Conservation (phyloP, 441 rosid genomes). For the Erodium trifolium region DNA sequence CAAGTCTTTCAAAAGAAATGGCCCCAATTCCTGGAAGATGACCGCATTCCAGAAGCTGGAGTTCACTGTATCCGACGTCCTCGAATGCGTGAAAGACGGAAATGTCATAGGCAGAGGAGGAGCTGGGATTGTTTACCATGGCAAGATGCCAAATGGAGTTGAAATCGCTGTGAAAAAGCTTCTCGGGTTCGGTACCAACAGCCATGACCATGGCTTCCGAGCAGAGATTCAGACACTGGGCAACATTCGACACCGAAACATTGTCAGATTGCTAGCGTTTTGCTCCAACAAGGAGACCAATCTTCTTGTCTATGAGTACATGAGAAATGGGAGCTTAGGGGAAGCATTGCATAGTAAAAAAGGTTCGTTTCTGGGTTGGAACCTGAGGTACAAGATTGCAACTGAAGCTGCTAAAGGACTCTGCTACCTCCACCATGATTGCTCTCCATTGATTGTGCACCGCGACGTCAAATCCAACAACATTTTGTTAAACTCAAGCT, state of each 20-base stretch:
- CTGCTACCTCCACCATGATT: constrained; percentile 50
- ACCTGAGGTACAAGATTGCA: constrained; percentile 41
- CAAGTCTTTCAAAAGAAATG: constrained; percentile 32
- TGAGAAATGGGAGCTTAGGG: constrained; percentile 49
- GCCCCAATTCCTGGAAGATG: constrained; percentile 40
- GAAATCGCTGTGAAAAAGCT: constrained; percentile 47
- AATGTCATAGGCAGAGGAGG: constrained; percentile 50
- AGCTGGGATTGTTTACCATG: constrained; percentile 48
- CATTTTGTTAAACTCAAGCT: constrained; percentile 31
- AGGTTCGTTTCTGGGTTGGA: constrained; percentile 37
- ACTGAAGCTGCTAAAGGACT: constrained; percentile 46
- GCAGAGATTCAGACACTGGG: constrained; percentile 50
- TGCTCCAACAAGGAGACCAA: constrained; percentile 44
- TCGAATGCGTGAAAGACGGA: constrained; percentile 47
- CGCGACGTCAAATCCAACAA: constrained; percentile 48
- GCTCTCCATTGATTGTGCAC: constrained; percentile 43
- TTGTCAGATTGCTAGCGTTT: constrained; percentile 40
- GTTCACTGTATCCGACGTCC: constrained; percentile 34
- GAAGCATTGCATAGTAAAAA: constrained; percentile 42
- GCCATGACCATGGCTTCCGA: constrained; percentile 45
- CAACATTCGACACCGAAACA: constrained; percentile 47
- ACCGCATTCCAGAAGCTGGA: constrained; percentile 42
- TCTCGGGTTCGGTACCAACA: constrained; percentile 34
- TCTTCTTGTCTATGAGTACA: constrained; percentile 44
- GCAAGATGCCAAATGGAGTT: constrained; percentile 41